phyloP scores from a whole-genome alignment of 2,329 filamentous ascomycete genomes.

The Teratosphaeria epicoccoides region DNA sequence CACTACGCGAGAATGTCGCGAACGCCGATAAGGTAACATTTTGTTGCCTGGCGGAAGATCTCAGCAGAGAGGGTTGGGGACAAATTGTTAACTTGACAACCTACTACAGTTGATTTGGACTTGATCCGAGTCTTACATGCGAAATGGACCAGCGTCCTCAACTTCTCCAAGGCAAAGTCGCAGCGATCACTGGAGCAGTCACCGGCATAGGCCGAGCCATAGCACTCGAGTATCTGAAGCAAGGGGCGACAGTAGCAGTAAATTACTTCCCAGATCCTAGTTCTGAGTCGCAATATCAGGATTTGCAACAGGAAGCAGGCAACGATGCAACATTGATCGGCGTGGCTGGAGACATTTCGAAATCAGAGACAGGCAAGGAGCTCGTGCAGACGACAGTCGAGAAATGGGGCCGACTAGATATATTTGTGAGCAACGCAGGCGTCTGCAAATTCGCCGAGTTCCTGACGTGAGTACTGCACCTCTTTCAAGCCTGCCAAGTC shows the following conservation, averaged over 20 bases:
- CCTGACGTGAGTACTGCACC: slow-evolving; percentile 43
- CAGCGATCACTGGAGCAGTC: slow-evolving; percentile 76
- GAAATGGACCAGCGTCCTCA: background rate
- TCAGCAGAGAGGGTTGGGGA: background rate
- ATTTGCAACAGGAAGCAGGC: slow-evolving; percentile 35
- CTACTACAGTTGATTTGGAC: no score
- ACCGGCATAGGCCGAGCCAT: slow-evolving; percentile 84
- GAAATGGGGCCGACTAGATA: slow-evolving; percentile 44
- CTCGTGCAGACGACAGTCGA: slow-evolving; percentile 58
- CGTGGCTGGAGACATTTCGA: slow-evolving; percentile 65
- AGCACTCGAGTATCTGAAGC: slow-evolving; percentile 63
- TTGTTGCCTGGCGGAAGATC: background rate
- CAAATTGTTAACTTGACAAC: background rate
- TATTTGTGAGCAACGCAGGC: slow-evolving; percentile 83
- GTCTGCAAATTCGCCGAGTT: slow-evolving; percentile 85
- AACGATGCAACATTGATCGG: slow-evolving; percentile 44
- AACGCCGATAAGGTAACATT: background rate
- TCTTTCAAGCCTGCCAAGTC: background rate
- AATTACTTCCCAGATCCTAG: slow-evolving; percentile 61
- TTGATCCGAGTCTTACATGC: background rate
- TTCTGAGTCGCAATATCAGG: slow-evolving; percentile 36
- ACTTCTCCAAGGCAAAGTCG: slow-evolving; percentile 62
- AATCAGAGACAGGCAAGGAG: slow-evolving; percentile 57
- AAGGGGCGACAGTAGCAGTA: slow-evolving; percentile 68
- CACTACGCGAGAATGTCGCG: background rate